Percentiles rank a stretch among this genome's conserved stretches.
These are phyloP conservation scores for Guyanaporus albipodus DNA, from an alignment of 768 basidiomycete genomes.

Conservation along the genomic window DNA sequence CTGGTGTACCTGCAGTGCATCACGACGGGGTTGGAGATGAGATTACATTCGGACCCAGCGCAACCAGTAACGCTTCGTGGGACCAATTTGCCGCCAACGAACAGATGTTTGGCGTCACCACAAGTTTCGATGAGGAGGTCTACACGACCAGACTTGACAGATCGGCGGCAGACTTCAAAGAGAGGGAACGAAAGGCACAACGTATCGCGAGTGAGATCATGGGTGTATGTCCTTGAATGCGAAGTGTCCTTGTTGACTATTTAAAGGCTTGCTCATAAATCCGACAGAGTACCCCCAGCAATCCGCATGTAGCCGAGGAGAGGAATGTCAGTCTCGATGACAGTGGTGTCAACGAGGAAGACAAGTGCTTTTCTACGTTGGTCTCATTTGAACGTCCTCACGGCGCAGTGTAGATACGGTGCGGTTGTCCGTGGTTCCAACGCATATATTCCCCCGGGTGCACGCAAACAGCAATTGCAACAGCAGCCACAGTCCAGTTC, in stretches of 20 bases:
- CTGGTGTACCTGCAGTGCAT: constrained; percentile 23
- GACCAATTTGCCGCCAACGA: constrained; percentile 96
- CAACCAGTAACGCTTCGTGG: constrained; percentile 52
- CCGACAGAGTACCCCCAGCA: constrained; percentile 56
- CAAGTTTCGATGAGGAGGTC: constrained; percentile 86
- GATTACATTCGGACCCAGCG: constrained; percentile 60
- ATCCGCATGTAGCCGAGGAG: constrained; percentile 90
- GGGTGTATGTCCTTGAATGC: constrained; percentile 48
- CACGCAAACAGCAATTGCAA: constrained; percentile 51
- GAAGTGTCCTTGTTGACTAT: constrained; percentile 3
- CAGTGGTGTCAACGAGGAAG: constrained; percentile 85
- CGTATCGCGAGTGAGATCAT: constrained; percentile 89
- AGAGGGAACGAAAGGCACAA: constrained; percentile 83
- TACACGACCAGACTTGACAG: constrained; percentile 95
- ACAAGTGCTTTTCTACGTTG: constrained; percentile 58
- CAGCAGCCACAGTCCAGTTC: constrained; percentile 20
- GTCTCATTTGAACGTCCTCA: constrained; percentile 22
- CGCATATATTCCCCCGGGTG: constrained; percentile 94
- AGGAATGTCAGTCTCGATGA: constrained; percentile 63
- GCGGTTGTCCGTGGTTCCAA: constrained; percentile 85
- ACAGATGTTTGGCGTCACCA: constrained; percentile 86
- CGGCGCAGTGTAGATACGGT: constrained; percentile 60
- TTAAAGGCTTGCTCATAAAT: constrained; percentile 9
- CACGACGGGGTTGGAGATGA: constrained; percentile 50
- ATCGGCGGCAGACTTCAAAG: constrained; percentile 78